Conservation (phyloP, 768 basidiomycete genomes). For the Gloeostereum incarnatum region DNA sequence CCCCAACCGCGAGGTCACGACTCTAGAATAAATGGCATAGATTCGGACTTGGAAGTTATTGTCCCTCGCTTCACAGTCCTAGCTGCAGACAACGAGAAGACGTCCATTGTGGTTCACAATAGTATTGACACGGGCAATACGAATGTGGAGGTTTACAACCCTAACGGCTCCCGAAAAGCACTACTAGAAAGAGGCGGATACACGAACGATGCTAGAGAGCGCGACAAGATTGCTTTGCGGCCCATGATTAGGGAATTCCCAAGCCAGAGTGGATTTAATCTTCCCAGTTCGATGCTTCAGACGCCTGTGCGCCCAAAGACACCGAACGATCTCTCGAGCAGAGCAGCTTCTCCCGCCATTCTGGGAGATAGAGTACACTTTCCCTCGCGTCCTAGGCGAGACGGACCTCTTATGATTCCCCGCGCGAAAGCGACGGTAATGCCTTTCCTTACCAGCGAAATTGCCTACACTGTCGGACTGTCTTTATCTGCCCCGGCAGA, state of each 20-base stretch:
- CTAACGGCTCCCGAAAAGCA: conserved; percentile 49
- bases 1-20: background rate
- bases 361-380: conserved; percentile 7
- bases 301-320: conserved; percentile 23
- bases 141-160: conserved; percentile 54
- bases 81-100: conserved; percentile 54
- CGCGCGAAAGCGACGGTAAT: conserved; percentile 46
- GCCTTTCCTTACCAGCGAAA: conserved; percentile 32
- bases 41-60: conserved; percentile 37
- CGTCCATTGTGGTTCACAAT: conserved; percentile 50
- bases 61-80: conserved; percentile 65
- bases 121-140: conserved; percentile 33
- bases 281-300: no score
- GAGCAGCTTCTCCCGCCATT: conserved; percentile 12
- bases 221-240: conserved; percentile 48
- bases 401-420: conserved; percentile 55
- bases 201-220: conserved; percentile 53
- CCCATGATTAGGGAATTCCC: conserved; percentile 13
- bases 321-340: conserved; percentile 13
- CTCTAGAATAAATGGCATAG: conserved; percentile 11
- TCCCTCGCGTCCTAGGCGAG: conserved; percentile 26
- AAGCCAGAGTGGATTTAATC: conserved; percentile 10
- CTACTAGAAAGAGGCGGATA: conserved; percentile 52
- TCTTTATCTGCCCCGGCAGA: conserved; percentile 44
- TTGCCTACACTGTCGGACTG: conserved; percentile 11